Conservation (phyloP, 768 basidiomycete genomes). For the Mycena kentingensis region DNA sequence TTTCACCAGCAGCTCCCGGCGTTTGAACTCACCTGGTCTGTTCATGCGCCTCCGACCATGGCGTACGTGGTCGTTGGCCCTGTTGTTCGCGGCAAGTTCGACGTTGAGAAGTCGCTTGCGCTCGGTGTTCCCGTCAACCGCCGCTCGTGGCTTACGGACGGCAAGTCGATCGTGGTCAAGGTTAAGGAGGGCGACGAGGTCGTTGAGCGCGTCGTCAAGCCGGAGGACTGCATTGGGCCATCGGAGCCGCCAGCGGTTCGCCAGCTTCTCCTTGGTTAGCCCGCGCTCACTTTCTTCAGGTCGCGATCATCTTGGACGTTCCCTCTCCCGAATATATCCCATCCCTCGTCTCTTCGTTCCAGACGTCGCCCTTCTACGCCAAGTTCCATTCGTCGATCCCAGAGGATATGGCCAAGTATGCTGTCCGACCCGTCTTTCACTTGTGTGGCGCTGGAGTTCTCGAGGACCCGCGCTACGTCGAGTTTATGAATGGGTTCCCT, state of each 20-base stretch:
- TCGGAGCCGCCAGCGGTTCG: conserved; percentile 51
- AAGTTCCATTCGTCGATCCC: conserved; percentile 46
- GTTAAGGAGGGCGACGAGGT: conserved; percentile 17
- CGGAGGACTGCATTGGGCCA: conserved; percentile 27
- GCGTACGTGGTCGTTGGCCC: conserved; percentile 40
- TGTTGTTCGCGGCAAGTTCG: conserved; percentile 35
- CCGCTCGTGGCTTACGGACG: conserved; percentile 19
- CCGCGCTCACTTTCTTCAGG: conserved; percentile 38
- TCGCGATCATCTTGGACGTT: conserved; percentile 69
- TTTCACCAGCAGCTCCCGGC: conserved; percentile 26
- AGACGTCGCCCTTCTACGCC: conserved; percentile 47
- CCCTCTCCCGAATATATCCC: conserved; percentile 62
- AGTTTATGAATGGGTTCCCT: conserved; percentile 73
- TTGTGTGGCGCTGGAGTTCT: conserved; percentile 71
- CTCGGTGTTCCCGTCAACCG: conserved; percentile 18
- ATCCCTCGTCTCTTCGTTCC: conserved; percentile 51
- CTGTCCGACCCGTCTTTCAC: conserved; percentile 65
- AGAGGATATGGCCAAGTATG: conserved; percentile 34
- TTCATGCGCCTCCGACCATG: conserved; percentile 27
- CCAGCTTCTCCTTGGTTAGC: conserved; percentile 1
- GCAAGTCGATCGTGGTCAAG: conserved; percentile 11
- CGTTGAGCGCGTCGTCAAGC: conserved; percentile 12
- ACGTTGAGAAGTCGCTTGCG: conserved; percentile 20
- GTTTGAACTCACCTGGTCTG: conserved; percentile 7
- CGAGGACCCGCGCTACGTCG: conserved; percentile 65